phyloP scores from a whole-genome alignment of 331 rosid genomes.

The Pyracantha coccinea region DNA sequence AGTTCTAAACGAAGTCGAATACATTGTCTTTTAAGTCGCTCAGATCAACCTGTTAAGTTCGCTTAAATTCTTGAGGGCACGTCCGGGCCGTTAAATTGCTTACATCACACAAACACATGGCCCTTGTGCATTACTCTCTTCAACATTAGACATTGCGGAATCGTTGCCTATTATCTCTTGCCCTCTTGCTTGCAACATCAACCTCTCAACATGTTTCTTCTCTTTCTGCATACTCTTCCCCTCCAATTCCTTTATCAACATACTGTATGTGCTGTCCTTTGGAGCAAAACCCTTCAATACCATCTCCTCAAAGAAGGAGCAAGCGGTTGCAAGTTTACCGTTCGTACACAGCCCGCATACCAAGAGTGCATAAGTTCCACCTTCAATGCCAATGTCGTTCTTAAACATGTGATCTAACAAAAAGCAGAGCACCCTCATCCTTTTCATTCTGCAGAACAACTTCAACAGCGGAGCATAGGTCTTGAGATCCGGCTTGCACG shows the following conservation, averaged over 20 bases:
- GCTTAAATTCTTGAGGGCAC: not conserved
- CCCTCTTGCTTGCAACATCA: constrained; percentile 32
- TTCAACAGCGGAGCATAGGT: constrained; percentile 77
- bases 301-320: constrained; percentile 67
- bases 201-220: constrained; percentile 39
- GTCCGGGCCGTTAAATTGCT: no score
- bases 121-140: no score
- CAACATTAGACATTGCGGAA: not conserved
- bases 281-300: constrained; percentile 54
- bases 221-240: constrained; percentile 47
- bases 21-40: not conserved
- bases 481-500: constrained; percentile 41
- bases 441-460: constrained; percentile 74
- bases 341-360: constrained; percentile 40
- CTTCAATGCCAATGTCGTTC: constrained; percentile 50
- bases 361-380: constrained; percentile 52
- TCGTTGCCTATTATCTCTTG: not conserved
- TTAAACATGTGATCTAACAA: constrained; percentile 69
- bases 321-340: constrained; percentile 54
- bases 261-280: constrained; percentile 18
- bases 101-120: no score
- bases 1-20: not conserved
- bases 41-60: not conserved
- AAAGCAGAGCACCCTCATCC: constrained; percentile 71
- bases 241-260: constrained; percentile 41